Conservation (phyloP, 2,329 filamentous ascomycete species). For the Sporothrix protearum region DNA sequence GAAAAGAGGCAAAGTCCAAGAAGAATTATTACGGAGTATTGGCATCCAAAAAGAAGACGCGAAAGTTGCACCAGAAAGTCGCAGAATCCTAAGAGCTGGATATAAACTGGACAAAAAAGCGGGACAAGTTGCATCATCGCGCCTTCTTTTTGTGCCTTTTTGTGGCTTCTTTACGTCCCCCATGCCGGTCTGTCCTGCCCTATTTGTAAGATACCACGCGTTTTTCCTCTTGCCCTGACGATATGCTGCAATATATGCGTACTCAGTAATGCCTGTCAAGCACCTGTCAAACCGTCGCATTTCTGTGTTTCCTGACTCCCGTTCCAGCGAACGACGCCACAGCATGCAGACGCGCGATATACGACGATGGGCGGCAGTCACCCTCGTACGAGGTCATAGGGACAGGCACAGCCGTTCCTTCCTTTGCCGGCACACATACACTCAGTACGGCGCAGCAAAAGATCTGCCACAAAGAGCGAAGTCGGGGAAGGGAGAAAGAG, state of each 20-base stretch:
- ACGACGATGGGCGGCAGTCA: neutral
- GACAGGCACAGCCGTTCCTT: neutral
- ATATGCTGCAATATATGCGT: neutral
- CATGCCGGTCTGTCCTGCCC: neutral
- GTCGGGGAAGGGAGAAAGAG: too few relatives aligned
- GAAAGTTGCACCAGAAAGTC: neutral
- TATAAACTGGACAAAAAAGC: neutral
- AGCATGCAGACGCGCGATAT: neutral
- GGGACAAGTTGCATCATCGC: conserved; percentile 1
- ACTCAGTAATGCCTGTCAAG: neutral
- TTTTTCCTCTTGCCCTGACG: neutral
- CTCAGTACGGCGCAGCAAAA: neutral
- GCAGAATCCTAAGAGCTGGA: too few relatives aligned
- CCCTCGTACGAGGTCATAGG: neutral
- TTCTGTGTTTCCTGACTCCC: neutral
- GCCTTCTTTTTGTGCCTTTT: neutral
- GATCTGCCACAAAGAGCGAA: neutral
- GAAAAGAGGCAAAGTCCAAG: neutral
- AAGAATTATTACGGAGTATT: neutral
- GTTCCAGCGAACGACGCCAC: neutral
- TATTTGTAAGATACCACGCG: too few relatives aligned
- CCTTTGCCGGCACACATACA: neutral
- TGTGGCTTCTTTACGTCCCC: neutral
- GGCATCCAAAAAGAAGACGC: neutral
- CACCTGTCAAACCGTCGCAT: neutral